Conservation (phyloP, 495 filamentous ascomycete genomes). For the Neurospora africana region DNA sequence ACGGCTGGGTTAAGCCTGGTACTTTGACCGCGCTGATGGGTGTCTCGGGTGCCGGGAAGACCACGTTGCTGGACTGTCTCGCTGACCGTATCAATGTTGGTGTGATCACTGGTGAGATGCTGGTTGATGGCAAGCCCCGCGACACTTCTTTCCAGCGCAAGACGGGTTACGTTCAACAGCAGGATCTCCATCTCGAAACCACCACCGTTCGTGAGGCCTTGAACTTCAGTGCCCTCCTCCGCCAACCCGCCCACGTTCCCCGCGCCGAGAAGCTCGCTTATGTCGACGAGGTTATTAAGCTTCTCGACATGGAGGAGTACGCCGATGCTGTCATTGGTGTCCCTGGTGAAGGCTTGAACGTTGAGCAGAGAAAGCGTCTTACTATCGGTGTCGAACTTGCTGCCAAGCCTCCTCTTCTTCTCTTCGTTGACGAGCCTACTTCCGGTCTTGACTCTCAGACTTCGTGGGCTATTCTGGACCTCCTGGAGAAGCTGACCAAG, state of each 20-base stretch:
- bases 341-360: slow-evolving; percentile 81
- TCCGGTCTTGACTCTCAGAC: slow-evolving; percentile 80
- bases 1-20: slow-evolving; percentile 87
- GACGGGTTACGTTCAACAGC: slow-evolving; percentile 92
- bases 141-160: slow-evolving; percentile 83
- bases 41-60: slow-evolving; percentile 64
- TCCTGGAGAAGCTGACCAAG: slow-evolving; percentile 73
- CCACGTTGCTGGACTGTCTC: slow-evolving; percentile 60
- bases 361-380: slow-evolving; percentile 80
- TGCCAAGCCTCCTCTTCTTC: slow-evolving; percentile 77
- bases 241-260: slow-evolving; percentile 63
- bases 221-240: slow-evolving; percentile 70
- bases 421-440: slow-evolving; percentile 87
- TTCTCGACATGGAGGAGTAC: slow-evolving; percentile 80
- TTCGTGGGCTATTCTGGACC: slow-evolving; percentile 70
- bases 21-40: slow-evolving; percentile 86
- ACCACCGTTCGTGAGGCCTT: slow-evolving; percentile 81
- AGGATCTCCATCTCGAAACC: slow-evolving; percentile 82
- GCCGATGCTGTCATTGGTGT: slow-evolving; percentile 83
- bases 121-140: slow-evolving; percentile 65
- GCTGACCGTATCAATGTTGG: slow-evolving; percentile 79
- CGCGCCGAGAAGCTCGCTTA: slow-evolving; percentile 71
- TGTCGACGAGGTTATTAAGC: slow-evolving; percentile 82
- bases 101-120: slow-evolving; percentile 74
- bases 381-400: slow-evolving; percentile 90